phyloP scores from a whole-genome alignment of 768 basidiomycete species.

The Clathrus columnatus region DNA sequence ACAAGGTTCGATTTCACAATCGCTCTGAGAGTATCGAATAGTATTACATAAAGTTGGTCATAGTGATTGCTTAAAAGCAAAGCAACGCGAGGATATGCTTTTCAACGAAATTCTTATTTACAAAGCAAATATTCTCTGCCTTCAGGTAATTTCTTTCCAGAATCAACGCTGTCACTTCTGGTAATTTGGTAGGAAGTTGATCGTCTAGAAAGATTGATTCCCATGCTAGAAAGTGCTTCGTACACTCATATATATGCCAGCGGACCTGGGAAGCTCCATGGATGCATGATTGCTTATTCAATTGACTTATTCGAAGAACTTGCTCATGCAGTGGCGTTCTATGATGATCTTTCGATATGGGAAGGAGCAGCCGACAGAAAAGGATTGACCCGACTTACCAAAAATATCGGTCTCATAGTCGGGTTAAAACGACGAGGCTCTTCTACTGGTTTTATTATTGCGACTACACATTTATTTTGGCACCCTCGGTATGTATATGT shows the following conservation, averaged over 20 bases:
- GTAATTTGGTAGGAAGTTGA: constrained; percentile 71
- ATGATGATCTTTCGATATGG: constrained; percentile 48
- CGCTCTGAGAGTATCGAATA: too few species aligned
- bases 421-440: constrained; percentile 41
- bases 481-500: constrained; percentile 62
- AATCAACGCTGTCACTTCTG: background rate
- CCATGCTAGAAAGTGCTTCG: constrained; percentile 52
- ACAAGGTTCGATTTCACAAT: constrained; percentile 20
- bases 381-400: constrained; percentile 61
- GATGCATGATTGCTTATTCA: constrained; percentile 75
- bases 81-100: constrained; percentile 67
- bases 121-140: constrained; percentile 73
- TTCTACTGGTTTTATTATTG: constrained; percentile 59
- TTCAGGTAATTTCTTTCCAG: constrained; percentile 50
- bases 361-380: constrained; percentile 24
- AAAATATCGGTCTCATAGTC: constrained; percentile 72
- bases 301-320: constrained; percentile 38
- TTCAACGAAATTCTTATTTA: constrained; percentile 64
- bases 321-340: constrained; percentile 44
- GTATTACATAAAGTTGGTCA: too few species aligned
- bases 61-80: constrained; percentile 76
- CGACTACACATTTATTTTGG: constrained; percentile 94
- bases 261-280: constrained; percentile 74
- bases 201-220: constrained; percentile 61
- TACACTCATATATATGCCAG: constrained; percentile 59